Evolutionary conservation across 306 rosid species (phyloP), one percentile per base, ranked within the genome.

Genomic region (Morella rubra): DNA sequence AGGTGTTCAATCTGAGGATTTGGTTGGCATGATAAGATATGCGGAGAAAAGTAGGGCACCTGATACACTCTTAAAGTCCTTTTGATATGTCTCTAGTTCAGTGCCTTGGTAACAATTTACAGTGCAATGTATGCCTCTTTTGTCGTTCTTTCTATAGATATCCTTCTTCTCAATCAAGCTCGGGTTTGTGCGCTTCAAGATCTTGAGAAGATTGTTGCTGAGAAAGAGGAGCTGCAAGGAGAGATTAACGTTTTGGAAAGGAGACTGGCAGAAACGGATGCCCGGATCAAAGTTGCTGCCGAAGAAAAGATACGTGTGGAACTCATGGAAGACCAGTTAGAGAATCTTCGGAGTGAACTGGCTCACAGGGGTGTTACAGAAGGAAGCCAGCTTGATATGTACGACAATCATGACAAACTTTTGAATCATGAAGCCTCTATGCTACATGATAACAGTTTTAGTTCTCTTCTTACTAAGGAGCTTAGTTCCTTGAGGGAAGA

Each of bases 191-290:
- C 93, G 22, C 90, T 88, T 67, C 79, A 93, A 78, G 93, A 95
- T 77, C 90, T 92, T 81, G 97, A 89, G 60, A 92, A 82, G 80
- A 83, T 89, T 87, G 82, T 88, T 20, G 44, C 84, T 8, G 99
- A 95, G 85, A 95, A 95, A 85, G 86, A 90, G 80, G 78, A 82
- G 32, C 83, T 95, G 79, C 97, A 88, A 83, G 85, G 85, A 75
- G 93, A 95, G 83, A 88, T 95, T 51, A 88, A 86, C 72, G 70
- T 22, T 81, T 77, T 95, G 84, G 97, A 87, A 73, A 81, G 65
- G 87, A 92, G 77, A 80, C 79, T 95, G 84, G 93, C 93, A 15
- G 97, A 95, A 77, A 89, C 97, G 52, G 93, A 95, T 76, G 89
- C 89, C 0, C 81, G 54, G 69, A 91, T 89, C 71, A 73, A 83